phyloP scores from a whole-genome alignment of 2,329 filamentous ascomycete genomes.

The Hypoxylon sp. region DNA sequence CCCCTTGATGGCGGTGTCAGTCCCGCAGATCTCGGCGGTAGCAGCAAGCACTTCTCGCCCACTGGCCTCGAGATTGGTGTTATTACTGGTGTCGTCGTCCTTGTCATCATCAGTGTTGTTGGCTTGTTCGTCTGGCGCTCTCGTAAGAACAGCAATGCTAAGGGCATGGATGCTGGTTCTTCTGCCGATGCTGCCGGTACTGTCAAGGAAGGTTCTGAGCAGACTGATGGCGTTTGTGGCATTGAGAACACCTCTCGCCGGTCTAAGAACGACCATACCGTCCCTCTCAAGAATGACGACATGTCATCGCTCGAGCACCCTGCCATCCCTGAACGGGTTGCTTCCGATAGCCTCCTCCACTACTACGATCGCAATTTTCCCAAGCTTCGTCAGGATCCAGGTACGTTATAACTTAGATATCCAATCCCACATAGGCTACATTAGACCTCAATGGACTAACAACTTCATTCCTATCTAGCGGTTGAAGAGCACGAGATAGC shows the following conservation, averaged over 20 bases:
- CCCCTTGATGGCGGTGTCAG: constrained; percentile 49
- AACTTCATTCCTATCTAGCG: constrained; percentile 7
- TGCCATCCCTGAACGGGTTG: constrained; percentile 16
- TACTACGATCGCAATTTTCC: constrained; percentile 33
- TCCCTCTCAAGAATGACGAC: constrained; percentile 43
- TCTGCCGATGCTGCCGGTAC: constrained; percentile 6
- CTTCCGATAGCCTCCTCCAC: constrained; percentile 17
- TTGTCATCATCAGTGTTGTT: constrained; percentile 48
- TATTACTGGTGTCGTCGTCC: constrained; percentile 47
- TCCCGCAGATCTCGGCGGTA: constrained; percentile 42
- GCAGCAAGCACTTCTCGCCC: constrained; percentile 33
- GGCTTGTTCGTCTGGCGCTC: constrained; percentile 52
- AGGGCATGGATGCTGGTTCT: constrained; percentile 25
- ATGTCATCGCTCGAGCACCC: constrained; percentile 40
- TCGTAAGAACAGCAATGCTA: constrained; percentile 45
- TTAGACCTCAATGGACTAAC: constrained; percentile 5
- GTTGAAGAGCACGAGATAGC: constrained; percentile 49
- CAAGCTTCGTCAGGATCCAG: constrained; percentile 19
- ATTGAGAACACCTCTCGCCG: constrained; percentile 33
- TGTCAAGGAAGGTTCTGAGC: constrained; percentile 4
- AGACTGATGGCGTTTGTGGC: not conserved
- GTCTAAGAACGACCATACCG: constrained; percentile 43
- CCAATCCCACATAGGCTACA: not conserved
- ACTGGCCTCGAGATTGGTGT: constrained; percentile 51
- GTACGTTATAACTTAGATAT: constrained; percentile 31